Evolutionary conservation across 2,329 filamentous ascomycete species (phyloP).

Genomic region (Claviceps citrina): DNA sequence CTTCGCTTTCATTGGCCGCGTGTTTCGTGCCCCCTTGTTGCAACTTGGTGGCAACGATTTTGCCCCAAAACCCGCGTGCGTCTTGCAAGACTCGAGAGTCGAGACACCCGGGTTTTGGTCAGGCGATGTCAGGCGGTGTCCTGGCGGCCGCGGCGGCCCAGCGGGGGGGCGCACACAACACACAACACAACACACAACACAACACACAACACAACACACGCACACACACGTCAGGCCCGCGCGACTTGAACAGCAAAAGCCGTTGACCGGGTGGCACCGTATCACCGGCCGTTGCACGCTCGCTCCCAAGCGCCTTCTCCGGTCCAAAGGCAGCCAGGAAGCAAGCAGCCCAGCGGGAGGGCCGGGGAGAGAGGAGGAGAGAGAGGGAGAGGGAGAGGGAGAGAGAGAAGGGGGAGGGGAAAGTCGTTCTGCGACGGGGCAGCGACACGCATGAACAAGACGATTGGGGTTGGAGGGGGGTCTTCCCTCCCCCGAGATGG

Average conservation of each 20-base stretch:
- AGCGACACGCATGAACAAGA: not conserved
- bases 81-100: constrained; percentile 1
- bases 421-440: not conserved
- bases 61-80: constrained; percentile 2
- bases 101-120: not conserved
- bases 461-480: no score
- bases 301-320: constrained; percentile 1
- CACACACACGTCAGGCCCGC: not conserved
- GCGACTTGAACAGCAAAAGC: not conserved
- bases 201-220: not conserved
- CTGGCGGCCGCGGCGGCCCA: no score
- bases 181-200: not conserved
- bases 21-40: not conserved
- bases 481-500: not conserved
- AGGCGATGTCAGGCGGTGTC: no score
- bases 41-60: no score
- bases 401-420: not conserved
- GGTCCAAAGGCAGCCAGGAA: not conserved
- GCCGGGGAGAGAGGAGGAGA: not conserved
- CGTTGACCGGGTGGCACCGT: constrained; percentile 1
- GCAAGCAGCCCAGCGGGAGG: not conserved
- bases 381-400: not conserved
- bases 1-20: constrained; percentile 16
- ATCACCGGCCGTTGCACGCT: no score
- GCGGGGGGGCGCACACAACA: no score